Percentiles rank a stretch among this genome's conserved stretches.
Evolutionary conservation across 225 moss, liverwort and hornwort species (phyloP).

Genomic region (Bryum argenteum): DNA sequence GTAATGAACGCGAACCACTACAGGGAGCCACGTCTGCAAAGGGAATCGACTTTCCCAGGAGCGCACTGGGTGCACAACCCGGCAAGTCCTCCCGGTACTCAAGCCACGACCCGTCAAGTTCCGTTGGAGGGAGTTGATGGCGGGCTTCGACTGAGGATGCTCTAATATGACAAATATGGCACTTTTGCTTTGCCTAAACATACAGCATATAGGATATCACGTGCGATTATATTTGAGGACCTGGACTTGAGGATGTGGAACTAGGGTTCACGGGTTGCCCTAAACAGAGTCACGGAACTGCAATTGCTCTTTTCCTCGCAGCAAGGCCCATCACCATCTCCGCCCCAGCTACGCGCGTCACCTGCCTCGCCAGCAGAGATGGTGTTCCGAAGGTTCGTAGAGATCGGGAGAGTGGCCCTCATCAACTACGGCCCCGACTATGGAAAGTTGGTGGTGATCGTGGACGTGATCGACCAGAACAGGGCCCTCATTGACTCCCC

Average conservation of each 20-base stretch:
- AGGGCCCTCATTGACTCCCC: constrained; percentile 76
- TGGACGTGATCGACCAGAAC: constrained; percentile 90
- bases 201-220: no score
- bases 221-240: not conserved
- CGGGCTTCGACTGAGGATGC: no score
- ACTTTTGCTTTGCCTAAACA: no score
- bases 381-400: constrained; percentile 86
- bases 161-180: no score
- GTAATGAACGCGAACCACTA: no score
- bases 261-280: constrained; percentile 31
- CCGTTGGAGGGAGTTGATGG: no score
- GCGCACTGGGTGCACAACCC: no score
- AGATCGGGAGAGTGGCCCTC: constrained; percentile 88
- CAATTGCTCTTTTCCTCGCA: rapidly evolving
- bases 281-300: not conserved
- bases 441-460: constrained; percentile 85
- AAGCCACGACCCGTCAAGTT: no score
- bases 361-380: constrained; percentile 37
- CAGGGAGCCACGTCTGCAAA: no score
- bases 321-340: constrained; percentile 14
- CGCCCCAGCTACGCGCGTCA: constrained; percentile 1
- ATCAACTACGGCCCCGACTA: constrained; percentile 87
- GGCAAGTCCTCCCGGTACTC: no score
- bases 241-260: constrained; percentile 16
- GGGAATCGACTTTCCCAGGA: no score